These are phyloP conservation scores for Colletotrichum lentis DNA, from an alignment of 2,329 filamentous ascomycete genomes.

Conservation along the genomic window DNA sequence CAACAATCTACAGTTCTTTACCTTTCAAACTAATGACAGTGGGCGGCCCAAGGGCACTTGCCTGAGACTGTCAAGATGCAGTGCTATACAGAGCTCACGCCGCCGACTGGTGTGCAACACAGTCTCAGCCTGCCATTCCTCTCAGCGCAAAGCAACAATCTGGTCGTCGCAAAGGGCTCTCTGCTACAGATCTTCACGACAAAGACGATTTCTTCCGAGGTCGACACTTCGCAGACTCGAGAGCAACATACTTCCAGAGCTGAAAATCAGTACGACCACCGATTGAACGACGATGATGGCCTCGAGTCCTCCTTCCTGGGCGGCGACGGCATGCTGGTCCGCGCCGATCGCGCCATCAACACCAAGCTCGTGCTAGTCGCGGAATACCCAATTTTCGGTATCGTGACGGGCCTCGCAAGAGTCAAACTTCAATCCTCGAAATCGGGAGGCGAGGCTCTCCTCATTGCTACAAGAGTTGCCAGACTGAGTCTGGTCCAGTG, in stretches of 20 bases:
- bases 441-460: conserved; percentile 82
- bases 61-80: conserved; percentile 72
- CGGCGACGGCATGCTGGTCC: conserved; percentile 67
- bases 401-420: conserved; percentile 81
- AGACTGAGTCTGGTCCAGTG: conserved; percentile 94
- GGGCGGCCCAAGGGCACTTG: conserved; percentile 26
- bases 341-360: conserved; percentile 70
- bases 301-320: conserved; percentile 73
- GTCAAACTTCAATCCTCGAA: conserved; percentile 77
- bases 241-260: conserved; percentile 51
- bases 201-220: conserved; percentile 71
- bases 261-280: conserved; percentile 59
- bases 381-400: conserved; percentile 85
- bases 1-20: conserved; percentile 4
- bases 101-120: conserved; percentile 93
- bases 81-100: conserved; percentile 95
- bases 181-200: conserved; percentile 89
- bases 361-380: conserved; percentile 85
- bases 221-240: conserved; percentile 57
- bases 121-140: conserved; percentile 82
- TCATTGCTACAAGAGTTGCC: conserved; percentile 87
- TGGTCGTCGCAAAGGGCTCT: conserved; percentile 91
- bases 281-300: conserved; percentile 67
- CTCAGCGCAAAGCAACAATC: conserved; percentile 78
- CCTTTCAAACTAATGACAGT: conserved; percentile 29